Percentiles rank a stretch among this genome's conserved stretches.
Conservation (phyloP, 2,329 filamentous ascomycete species). For the Paraconiothyrium sp. region DNA sequence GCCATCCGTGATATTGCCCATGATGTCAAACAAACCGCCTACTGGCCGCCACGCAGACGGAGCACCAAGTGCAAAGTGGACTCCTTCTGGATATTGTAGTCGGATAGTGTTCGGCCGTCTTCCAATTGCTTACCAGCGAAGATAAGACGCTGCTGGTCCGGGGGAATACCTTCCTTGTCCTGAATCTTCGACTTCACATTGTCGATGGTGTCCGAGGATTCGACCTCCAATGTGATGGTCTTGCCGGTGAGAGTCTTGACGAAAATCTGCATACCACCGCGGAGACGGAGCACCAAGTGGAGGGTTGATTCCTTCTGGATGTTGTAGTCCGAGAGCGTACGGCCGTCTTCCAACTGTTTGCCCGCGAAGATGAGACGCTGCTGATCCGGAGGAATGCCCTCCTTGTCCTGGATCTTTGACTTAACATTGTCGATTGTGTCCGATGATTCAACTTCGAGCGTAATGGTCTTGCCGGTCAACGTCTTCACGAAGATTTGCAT, state of each 20-base stretch:
- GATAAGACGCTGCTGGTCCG: slow-evolving; percentile 92
- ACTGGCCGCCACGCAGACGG: slow-evolving; percentile 66
- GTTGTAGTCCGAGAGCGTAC: slow-evolving; percentile 91
- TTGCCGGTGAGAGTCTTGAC: slow-evolving; percentile 76
- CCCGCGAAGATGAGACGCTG: slow-evolving; percentile 96
- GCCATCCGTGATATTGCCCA: slow-evolving; percentile 37
- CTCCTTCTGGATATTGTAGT: slow-evolving; percentile 95
- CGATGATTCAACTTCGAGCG: slow-evolving; percentile 72
- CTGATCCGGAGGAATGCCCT: slow-evolving; percentile 95
- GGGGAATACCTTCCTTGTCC: slow-evolving; percentile 82
- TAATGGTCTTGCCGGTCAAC: slow-evolving; percentile 71
- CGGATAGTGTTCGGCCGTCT: slow-evolving; percentile 87
- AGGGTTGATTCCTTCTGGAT: slow-evolving; percentile 93
- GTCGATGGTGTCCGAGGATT: slow-evolving; percentile 90
- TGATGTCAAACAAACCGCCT: slow-evolving; percentile 39
- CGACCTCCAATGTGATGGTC: slow-evolving; percentile 92
- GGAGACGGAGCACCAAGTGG: slow-evolving; percentile 85
- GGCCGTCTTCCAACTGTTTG: slow-evolving; percentile 95
- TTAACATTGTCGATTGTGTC: slow-evolving; percentile 98
- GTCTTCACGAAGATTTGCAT: slow-evolving; percentile 73
- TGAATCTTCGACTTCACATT: slow-evolving; percentile 94
- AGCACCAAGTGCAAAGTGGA: slow-evolving; percentile 72
- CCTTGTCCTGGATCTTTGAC: slow-evolving; percentile 97
- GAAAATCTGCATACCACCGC: slow-evolving; percentile 76
- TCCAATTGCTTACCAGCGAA: slow-evolving; percentile 95